These are phyloP conservation scores for Ogataea siamensis DNA, from an alignment of 805 yeast species.

Conservation along the genomic window DNA sequence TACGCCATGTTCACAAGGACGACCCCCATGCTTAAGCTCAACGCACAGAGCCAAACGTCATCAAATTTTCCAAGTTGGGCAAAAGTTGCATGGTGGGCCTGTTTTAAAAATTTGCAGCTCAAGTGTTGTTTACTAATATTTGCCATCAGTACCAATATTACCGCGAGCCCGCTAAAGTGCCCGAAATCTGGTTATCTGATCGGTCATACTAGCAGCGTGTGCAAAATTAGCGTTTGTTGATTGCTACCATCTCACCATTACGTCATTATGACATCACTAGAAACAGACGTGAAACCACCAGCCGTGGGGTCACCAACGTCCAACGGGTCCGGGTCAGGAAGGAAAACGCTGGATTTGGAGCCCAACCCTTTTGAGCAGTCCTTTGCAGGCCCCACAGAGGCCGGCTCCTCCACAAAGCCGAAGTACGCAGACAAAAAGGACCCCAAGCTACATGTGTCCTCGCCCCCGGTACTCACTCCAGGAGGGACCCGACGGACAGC, in stretches of 20 bases:
- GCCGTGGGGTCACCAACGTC: constrained; percentile 12
- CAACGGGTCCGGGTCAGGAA: constrained; percentile 7
- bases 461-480: constrained; percentile 53
- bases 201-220: not conserved
- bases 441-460: constrained; percentile 16
- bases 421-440: constrained; percentile 33
- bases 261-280: constrained; percentile 23
- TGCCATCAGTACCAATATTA: not conserved
- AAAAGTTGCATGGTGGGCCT: not conserved
- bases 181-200: not conserved
- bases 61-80: not conserved
- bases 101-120: constrained; percentile 1
- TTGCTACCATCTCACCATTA: constrained; percentile 3
- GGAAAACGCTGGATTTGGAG: constrained; percentile 49
- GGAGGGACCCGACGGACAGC: constrained; percentile 45
- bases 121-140: constrained; percentile 1
- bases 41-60: not conserved
- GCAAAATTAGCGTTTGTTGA: not conserved
- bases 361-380: constrained; percentile 95
- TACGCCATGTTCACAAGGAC: not conserved
- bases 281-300: constrained; percentile 7
- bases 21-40: not conserved
- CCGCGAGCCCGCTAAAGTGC: not conserved
- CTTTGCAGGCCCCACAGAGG: constrained; percentile 47
- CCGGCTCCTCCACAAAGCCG: constrained; percentile 6